phyloP scores from a whole-genome alignment of 139 green algal genomes.

The Coelastrella sp. region DNA sequence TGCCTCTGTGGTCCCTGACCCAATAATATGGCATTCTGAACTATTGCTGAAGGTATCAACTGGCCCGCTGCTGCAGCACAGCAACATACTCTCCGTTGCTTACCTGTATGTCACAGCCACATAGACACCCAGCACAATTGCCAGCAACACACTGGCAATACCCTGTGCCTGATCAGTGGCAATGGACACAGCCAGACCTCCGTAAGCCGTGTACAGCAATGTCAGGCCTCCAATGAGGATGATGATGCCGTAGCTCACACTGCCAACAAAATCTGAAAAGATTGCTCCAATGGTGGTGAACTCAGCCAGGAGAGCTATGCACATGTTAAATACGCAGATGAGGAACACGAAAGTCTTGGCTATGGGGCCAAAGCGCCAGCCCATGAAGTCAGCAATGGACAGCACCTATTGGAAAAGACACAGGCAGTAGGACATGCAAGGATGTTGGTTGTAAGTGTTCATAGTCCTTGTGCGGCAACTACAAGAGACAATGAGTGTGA shows the following conservation, averaged over 20 bases:
- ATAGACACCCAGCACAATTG: constrained; percentile 74
- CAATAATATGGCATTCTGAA: too few species aligned
- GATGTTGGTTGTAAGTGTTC: not conserved
- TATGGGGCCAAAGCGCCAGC: constrained; percentile 70
- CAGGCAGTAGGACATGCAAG: constrained; percentile 52
- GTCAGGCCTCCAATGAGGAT: constrained; percentile 75
- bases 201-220: constrained; percentile 75
- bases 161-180: constrained; percentile 84
- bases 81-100: not conserved
- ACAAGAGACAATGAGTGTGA: not conserved
- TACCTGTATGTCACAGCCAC: constrained; percentile 73
- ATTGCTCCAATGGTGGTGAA: constrained; percentile 75
- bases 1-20: too few species aligned
- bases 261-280: constrained; percentile 73
- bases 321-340: constrained; percentile 82
- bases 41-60: too few species aligned
- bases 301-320: constrained; percentile 59
- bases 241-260: constrained; percentile 72
- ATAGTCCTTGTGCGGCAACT: constrained; percentile 10
- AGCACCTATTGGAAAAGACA: constrained; percentile 48
- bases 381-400: constrained; percentile 79
- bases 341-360: constrained; percentile 64
- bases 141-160: constrained; percentile 61
- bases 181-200: constrained; percentile 82
- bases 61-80: too few species aligned